Conservation (phyloP, 345 rosid species). For the Luvunga scandens region DNA sequence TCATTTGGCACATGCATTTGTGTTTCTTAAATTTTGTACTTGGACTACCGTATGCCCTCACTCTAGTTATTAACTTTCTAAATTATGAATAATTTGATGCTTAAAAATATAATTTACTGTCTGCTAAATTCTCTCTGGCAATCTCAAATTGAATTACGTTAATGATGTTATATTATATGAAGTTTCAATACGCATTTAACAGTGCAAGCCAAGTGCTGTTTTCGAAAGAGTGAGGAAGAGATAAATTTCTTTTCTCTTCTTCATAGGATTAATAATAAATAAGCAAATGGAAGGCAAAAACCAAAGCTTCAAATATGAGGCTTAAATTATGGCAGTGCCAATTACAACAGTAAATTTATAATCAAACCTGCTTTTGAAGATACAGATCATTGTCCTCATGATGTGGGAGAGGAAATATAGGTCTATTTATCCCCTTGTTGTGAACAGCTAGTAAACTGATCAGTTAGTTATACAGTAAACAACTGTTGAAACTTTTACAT, state of each 20-base stretch:
- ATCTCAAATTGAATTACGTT: not conserved
- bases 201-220: not conserved
- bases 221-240: not conserved
- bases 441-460: not conserved
- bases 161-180: not conserved
- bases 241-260: not conserved
- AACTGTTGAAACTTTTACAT: not conserved
- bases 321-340: not conserved
- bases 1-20: slow-evolving; percentile 13
- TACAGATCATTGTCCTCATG: not conserved
- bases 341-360: not conserved
- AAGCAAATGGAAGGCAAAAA: not conserved
- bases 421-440: not conserved
- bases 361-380: not conserved
- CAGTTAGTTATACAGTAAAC: not conserved
- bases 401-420: not conserved
- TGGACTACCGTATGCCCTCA: not conserved
- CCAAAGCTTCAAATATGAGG: not conserved
- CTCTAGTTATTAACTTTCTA: not conserved
- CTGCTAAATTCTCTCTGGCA: not conserved
- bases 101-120: not conserved
- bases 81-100: slow-evolving; percentile 2
- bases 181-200: not conserved
- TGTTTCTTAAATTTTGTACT: not conserved
- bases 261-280: not conserved